Evolutionary conservation across 164 flowering plant genomes (phyloP).

Genomic region (Echeveria elegans): DNA sequence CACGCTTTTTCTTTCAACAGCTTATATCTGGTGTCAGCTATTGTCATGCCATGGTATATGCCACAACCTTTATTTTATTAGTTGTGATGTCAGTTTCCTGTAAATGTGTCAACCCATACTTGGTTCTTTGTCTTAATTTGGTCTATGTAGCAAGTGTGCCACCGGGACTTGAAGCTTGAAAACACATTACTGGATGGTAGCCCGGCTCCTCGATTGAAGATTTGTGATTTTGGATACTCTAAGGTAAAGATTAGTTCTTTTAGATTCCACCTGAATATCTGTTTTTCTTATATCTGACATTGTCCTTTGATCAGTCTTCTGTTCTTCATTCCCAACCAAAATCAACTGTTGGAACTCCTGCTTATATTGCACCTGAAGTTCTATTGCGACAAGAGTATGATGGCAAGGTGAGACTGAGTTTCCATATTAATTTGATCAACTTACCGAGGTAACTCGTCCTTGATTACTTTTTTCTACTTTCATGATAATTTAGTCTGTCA

Average conservation of each 20-base stretch:
- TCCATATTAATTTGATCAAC: background rate
- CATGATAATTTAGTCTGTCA: background rate
- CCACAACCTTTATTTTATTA: background rate
- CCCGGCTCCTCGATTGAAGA: background rate
- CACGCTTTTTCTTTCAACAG: constrained; percentile 10
- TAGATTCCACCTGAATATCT: background rate
- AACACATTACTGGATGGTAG: background rate
- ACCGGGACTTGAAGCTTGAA: background rate
- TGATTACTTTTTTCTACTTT: background rate
- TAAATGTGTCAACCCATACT: background rate
- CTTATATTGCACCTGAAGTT: constrained; percentile 64
- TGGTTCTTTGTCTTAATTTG: background rate
- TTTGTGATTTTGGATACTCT: constrained; percentile 7
- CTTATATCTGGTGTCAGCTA: constrained; percentile 7
- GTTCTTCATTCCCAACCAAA: constrained; percentile 20
- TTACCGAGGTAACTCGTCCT: background rate
- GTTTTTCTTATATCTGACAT: background rate
- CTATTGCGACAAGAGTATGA: constrained; percentile 45
- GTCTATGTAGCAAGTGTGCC: background rate
- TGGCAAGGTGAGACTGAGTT: constrained; percentile 27
- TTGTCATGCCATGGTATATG: constrained; percentile 8
- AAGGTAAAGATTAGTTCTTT: background rate
- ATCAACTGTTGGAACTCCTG: constrained; percentile 64
- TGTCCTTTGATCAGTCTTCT: constrained; percentile 29
- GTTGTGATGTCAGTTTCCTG: background rate